Percentiles rank a stretch among this genome's conserved stretches.
Evolutionary conservation across 2,329 filamentous ascomycete species (phyloP).

Genomic region (Leptographium lundbergii): DNA sequence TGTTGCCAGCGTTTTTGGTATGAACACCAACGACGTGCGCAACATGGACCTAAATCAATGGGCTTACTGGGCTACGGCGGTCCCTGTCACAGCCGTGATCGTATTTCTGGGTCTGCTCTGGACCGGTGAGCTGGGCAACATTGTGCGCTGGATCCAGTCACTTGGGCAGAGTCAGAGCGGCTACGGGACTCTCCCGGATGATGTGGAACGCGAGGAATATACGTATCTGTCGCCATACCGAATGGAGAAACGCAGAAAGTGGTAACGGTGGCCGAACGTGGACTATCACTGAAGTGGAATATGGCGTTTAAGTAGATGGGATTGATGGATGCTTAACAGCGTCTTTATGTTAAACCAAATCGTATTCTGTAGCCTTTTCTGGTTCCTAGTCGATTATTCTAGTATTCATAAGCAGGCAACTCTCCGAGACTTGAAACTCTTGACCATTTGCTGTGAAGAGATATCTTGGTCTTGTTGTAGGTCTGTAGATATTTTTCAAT

Average conservation of each 20-base stretch:
- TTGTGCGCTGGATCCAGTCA: neutral
- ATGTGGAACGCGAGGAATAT: no score
- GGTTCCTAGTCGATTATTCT: no score
- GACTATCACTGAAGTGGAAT: no score
- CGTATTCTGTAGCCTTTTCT: no score
- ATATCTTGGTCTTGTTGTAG: neutral
- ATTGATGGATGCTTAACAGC: no score
- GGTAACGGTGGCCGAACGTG: no score
- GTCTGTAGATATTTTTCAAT: conserved; percentile 2
- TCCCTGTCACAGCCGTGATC: conserved; percentile 31
- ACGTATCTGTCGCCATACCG: no score
- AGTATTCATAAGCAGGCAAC: no score
- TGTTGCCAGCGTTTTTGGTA: conserved; percentile 37
- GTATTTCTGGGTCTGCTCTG: conserved; percentile 28
- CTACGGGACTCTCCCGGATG: neutral
- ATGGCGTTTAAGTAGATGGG: no score
- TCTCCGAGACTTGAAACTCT: neutral
- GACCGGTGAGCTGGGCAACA: conserved; percentile 22
- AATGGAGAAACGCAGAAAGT: no score
- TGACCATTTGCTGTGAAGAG: conserved; percentile 2
- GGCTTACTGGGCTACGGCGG: conserved; percentile 35
- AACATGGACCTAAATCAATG: conserved; percentile 35
- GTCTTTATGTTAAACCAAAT: no score
- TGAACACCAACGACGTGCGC: conserved; percentile 38
- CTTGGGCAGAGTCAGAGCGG: neutral